Conservation (phyloP, 176 grass and related monocot species). For the Avena eriantha region DNA sequence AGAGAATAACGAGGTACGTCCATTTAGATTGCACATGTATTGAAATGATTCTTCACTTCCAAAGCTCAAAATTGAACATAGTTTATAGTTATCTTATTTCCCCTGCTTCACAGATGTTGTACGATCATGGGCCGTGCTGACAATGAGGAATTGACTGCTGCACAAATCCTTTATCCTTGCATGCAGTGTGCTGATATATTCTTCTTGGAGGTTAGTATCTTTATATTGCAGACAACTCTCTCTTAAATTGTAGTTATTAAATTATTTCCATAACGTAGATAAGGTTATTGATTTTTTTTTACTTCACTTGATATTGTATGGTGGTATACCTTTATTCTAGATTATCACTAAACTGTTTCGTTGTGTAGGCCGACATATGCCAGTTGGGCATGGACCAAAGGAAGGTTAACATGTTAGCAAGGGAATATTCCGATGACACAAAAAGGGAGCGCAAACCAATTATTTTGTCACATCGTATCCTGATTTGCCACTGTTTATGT, state of each 20-base stretch:
- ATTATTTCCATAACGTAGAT: slow-evolving; percentile 10
- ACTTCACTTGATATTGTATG: neutral
- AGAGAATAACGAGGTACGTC: slow-evolving; percentile 63
- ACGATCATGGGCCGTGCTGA: slow-evolving; percentile 82
- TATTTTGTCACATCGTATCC: slow-evolving; percentile 94
- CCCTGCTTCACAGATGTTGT: slow-evolving; percentile 54
- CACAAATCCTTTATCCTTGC: slow-evolving; percentile 90
- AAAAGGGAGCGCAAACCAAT: slow-evolving; percentile 94
- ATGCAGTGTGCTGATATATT: slow-evolving; percentile 98
- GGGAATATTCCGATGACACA: slow-evolving; percentile 82
- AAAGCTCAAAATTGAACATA: neutral
- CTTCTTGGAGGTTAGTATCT: slow-evolving; percentile 72
- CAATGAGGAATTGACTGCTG: slow-evolving; percentile 73
- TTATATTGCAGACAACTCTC: slow-evolving; percentile 16
- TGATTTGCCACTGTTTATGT: slow-evolving; percentile 2
- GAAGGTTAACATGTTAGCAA: slow-evolving; percentile 87
- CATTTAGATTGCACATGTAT: slow-evolving; percentile 1
- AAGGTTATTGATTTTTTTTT: slow-evolving; percentile 14
- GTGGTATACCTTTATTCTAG: neutral
- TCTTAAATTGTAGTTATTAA: neutral
- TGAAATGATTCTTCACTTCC: neutral
- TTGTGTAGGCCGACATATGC: slow-evolving; percentile 63
- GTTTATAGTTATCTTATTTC: neutral
- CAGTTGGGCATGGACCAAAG: slow-evolving; percentile 66
- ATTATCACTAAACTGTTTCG: neutral